Percentiles rank a stretch among this genome's conserved stretches.
Evolutionary conservation across 176 grass and related monocot species (phyloP).

Genomic region (Aegilops longissima): DNA sequence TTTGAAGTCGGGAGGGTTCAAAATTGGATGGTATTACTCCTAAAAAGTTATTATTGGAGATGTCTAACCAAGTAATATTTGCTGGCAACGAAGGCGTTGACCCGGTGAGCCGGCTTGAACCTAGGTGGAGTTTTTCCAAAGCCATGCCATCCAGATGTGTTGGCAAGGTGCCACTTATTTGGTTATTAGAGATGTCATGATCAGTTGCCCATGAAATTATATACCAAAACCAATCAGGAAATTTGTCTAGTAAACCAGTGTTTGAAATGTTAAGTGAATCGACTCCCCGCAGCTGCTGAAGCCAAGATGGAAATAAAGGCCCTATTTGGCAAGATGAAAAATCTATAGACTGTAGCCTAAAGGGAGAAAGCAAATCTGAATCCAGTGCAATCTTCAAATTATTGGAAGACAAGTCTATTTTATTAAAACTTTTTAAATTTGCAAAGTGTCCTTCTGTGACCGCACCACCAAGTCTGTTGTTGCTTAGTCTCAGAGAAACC

Average conservation of each 20-base stretch:
- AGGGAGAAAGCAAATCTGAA: background rate
- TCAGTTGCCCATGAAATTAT: background rate
- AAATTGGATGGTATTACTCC: background rate
- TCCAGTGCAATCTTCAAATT: background rate
- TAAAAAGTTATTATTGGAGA: background rate
- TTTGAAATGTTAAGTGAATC: background rate
- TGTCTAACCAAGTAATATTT: background rate
- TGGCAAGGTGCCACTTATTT: conserved; percentile 22
- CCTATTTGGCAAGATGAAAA: conserved; percentile 30
- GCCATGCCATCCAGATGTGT: background rate
- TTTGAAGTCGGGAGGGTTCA: background rate
- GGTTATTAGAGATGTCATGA: conserved; percentile 39
- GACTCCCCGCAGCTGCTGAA: conserved; percentile 4
- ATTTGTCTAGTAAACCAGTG: background rate
- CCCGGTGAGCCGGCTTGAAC: background rate
- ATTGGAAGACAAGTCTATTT: background rate
- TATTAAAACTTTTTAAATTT: background rate
- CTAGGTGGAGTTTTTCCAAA: background rate
- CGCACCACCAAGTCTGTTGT: background rate
- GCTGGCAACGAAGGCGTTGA: background rate
- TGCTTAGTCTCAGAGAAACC: background rate
- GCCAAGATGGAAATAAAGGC: conserved; percentile 31
- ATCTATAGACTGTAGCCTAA: background rate
- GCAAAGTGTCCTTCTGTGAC: background rate
- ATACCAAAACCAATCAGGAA: conserved; percentile 42